Base-by-base conservation (phyloP, 2,329 filamentous ascomycete genomes). In the Fusarium xylarioides region DNA sequence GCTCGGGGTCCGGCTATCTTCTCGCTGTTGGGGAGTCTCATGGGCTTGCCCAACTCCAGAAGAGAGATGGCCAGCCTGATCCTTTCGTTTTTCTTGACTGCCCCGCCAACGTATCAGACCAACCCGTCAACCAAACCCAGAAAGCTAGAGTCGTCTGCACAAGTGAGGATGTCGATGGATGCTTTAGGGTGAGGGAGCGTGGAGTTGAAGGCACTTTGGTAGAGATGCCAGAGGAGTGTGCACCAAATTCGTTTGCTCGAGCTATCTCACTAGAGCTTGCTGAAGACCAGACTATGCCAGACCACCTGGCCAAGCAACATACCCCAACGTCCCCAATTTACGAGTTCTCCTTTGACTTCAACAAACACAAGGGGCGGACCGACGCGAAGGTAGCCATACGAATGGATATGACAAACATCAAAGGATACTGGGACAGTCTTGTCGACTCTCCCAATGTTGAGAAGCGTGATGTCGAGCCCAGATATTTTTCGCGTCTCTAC, bases 261-360 rank as follows among this genome's bases (percentile, higher is more conserved):
- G 67, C 64, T 2, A 49, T 70, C 5, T 67, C 58, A 11, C 21
- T 64, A 2, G 10, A 43, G 19, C 7, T 32, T 8, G 11, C 53
- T 34, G n/a, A 56, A 55, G 38, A 56, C 3, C 53, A 56, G 11
- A 34, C 28, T 15, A 34, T 56, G 8, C 53, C 53, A 15, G 21
- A 32, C 2, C 15, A 23, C 11, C 28, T 43, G 7, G 16, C 26
- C 2, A 4, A 11, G 12, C 19, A 0, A 34, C 2, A 56, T 4
- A 23, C 3, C 14, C 16, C 21, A 11, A 43, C 53, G 0, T 43
- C 53, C 2, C 53, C 35, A 2, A 42, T 71, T 0, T 58, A 65
- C 26, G 60, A 68, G n/a, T 62, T 71, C 4, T 21, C 55, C 15
- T 71, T 71, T 11, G 65, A 71, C 28, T 35, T 34, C 15, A 63